These are phyloP conservation scores for Trichoderma sp. DNA, from an alignment of 2,329 filamentous ascomycete genomes.

Conservation along the genomic window DNA sequence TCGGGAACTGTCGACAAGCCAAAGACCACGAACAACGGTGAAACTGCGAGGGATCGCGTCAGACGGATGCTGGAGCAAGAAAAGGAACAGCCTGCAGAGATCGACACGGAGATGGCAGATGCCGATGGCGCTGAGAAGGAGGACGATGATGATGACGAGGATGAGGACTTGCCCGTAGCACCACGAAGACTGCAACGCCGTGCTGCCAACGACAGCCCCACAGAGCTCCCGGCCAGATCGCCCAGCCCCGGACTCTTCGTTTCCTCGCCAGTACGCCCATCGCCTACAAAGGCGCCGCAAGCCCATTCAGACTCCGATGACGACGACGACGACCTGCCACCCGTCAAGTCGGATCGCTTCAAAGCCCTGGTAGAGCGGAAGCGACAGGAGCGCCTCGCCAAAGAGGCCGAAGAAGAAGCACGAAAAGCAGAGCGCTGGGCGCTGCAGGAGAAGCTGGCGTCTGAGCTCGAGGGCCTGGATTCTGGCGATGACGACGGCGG, in stretches of 20 bases:
- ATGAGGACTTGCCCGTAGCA: slow-evolving; percentile 41
- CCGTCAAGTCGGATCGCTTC: slow-evolving; percentile 61
- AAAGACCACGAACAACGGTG: slow-evolving; percentile 29
- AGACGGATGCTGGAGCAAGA: slow-evolving; percentile 47
- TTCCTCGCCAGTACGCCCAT: slow-evolving; percentile 49
- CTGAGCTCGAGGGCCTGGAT: slow-evolving; percentile 42
- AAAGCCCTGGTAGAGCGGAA: slow-evolving; percentile 74
- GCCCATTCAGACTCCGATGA: slow-evolving; percentile 51
- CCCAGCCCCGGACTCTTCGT: slow-evolving; percentile 58
- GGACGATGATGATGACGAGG: slow-evolving; percentile 33
- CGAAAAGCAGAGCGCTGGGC: slow-evolving; percentile 50
- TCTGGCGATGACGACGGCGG: slow-evolving; percentile 50
- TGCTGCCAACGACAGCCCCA: slow-evolving; percentile 38
- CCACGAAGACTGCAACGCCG: slow-evolving; percentile 47
- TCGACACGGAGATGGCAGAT: slow-evolving; percentile 37
- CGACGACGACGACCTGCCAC: slow-evolving; percentile 51
- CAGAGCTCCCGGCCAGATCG: slow-evolving; percentile 34
- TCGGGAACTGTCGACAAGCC: slow-evolving; percentile 30
- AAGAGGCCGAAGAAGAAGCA: slow-evolving; percentile 61
- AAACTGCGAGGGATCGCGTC: slow-evolving; percentile 47
- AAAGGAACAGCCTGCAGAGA: slow-evolving; percentile 34
- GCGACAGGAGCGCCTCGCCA: slow-evolving; percentile 68
- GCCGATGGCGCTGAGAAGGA: slow-evolving; percentile 45
- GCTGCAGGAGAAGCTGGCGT: slow-evolving; percentile 41
- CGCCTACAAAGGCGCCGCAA: slow-evolving; percentile 35